These are phyloP conservation scores for Leishmania lainsoni DNA, from an alignment of 208 protist genomes.

Conservation along the genomic window DNA sequence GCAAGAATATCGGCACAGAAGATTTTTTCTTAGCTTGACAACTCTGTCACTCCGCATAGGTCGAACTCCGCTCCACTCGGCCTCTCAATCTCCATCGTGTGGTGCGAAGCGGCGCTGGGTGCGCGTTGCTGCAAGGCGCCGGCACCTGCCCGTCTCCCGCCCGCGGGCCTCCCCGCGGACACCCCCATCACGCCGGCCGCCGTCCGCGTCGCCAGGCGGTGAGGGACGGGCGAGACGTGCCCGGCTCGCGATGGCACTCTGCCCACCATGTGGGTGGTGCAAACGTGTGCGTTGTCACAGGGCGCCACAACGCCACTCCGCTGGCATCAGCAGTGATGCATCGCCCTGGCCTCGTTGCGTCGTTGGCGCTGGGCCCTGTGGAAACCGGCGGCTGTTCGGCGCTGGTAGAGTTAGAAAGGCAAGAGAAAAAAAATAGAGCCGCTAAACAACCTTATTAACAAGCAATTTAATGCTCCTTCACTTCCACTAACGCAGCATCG, in stretches of 20 bases:
- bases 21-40: not conserved
- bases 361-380: not conserved
- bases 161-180: not conserved
- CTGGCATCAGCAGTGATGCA: no score
- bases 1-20: not conserved
- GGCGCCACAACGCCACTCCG: no score
- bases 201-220: not conserved
- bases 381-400: not conserved
- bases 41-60: not conserved
- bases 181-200: not conserved
- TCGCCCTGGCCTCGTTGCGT: not conserved
- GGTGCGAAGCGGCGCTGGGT: not conserved
- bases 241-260: no score
- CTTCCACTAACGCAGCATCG: constrained; percentile 49
- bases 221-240: no score
- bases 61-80: not conserved
- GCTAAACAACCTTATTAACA: constrained; percentile 1
- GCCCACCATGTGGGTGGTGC: no score
- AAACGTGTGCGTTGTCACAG: no score
- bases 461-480: constrained; percentile 36
- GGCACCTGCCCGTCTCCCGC: not conserved
- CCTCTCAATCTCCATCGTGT: not conserved
- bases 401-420: not conserved
- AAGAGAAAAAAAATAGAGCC: constrained; percentile 10
- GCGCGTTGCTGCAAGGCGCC: no score